Conservation (phyloP, 1,284 basidiomycete species). For the Trametes hirsuta region DNA sequence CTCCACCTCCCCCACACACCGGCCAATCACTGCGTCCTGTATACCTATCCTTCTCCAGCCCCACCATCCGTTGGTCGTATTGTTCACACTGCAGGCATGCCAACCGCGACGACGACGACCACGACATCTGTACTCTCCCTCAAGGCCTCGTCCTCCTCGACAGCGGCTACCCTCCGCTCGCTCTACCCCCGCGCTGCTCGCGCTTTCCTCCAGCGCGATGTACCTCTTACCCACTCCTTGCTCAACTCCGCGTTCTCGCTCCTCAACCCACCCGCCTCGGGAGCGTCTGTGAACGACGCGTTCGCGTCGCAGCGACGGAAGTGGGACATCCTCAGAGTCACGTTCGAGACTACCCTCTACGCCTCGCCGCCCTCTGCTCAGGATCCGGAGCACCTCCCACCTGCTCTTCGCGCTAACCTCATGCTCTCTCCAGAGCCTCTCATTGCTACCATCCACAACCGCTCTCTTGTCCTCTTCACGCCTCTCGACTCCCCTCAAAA, state of each 20-base stretch:
- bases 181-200: conserved; percentile 75
- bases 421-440: conserved; percentile 62
- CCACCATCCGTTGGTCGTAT: neutral
- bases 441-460: conserved; percentile 56
- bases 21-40: too few relatives aligned
- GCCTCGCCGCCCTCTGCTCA: conserved; percentile 51
- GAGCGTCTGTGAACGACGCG: conserved; percentile 40
- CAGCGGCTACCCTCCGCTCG: conserved; percentile 57
- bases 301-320: conserved; percentile 64
- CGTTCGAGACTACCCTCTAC: conserved; percentile 75
- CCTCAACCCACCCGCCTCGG: conserved; percentile 49
- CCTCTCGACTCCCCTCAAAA: conserved; percentile 43
- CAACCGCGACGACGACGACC: conserved; percentile 30
- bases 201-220: conserved; percentile 74
- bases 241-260: conserved; percentile 69
- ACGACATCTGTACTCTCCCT: conserved; percentile 23
- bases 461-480: conserved; percentile 69
- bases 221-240: conserved; percentile 63
- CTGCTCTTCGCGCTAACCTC: conserved; percentile 52
- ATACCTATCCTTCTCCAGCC: neutral
- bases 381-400: conserved; percentile 47
- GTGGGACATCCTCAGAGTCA: conserved; percentile 84
- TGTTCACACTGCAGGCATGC: conserved; percentile 20
- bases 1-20: too few relatives aligned
- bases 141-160: conserved; percentile 35